phyloP scores from a whole-genome alignment of 164 flowering plant species.

The Vitis labrusca region DNA sequence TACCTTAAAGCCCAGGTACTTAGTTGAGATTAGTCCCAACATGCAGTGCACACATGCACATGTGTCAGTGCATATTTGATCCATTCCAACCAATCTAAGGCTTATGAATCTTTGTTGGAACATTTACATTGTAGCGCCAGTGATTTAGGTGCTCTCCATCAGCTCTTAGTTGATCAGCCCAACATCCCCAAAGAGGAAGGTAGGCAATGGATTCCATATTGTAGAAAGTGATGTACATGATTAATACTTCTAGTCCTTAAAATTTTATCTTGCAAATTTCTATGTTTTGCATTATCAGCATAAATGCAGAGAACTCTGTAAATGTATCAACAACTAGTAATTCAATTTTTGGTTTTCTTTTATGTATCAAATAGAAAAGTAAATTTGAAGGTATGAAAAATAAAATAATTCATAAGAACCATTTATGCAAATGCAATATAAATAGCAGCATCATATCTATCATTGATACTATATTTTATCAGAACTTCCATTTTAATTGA shows the following conservation, averaged over 20 bases:
- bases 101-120: background rate
- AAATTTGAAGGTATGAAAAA: no score
- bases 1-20: conserved; percentile 52
- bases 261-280: background rate
- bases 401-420: background rate
- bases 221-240: background rate
- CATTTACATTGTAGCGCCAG: conserved; percentile 36
- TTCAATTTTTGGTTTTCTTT: background rate
- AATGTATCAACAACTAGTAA: background rate
- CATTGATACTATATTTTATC: no score
- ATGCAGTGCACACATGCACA: no score
- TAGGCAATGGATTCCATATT: conserved; percentile 11
- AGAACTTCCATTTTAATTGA: no score
- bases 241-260: background rate
- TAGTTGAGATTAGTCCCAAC: background rate
- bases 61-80: no score
- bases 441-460: no score
- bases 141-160: conserved; percentile 65
- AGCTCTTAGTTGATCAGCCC: conserved; percentile 84
- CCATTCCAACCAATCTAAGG: background rate
- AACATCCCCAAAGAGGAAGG: conserved; percentile 83
- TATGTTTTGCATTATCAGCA: background rate
- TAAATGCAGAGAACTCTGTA: background rate
- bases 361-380: no score
- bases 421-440: background rate